A percentile compares a stretch with the other conserved stretches of the same genome.
Evolutionary conservation across 768 basidiomycete species (phyloP).

Genomic region (Austroboletus eburneus): DNA sequence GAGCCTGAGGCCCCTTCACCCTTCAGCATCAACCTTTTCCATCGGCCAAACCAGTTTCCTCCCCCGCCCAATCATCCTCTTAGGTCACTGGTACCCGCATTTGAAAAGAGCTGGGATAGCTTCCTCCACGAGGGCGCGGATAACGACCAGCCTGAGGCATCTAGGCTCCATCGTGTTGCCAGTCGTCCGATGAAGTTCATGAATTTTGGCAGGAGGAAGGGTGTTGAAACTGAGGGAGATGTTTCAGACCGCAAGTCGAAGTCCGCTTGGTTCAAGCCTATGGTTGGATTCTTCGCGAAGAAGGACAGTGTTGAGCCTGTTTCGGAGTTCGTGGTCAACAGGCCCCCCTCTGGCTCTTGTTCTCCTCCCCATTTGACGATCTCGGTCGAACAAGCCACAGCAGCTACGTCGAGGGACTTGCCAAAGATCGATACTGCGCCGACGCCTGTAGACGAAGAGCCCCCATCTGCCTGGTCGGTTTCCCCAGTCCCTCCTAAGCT

Average conservation of each 20-base stretch:
- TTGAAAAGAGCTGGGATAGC: slow-evolving; percentile 43
- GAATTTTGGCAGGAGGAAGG: slow-evolving; percentile 41
- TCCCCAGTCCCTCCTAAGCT: slow-evolving; percentile 28
- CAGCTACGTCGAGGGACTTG: slow-evolving; percentile 19
- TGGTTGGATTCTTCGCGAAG: slow-evolving; percentile 30
- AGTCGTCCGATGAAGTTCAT: slow-evolving; percentile 40
- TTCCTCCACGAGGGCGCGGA: slow-evolving; percentile 34
- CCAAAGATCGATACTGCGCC: slow-evolving; percentile 30
- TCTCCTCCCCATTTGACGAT: slow-evolving; percentile 39
- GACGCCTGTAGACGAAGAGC: slow-evolving; percentile 21
- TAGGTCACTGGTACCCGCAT: slow-evolving; percentile 25
- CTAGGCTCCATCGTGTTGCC: slow-evolving; percentile 22
- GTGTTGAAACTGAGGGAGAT: slow-evolving; percentile 20
- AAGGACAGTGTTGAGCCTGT: slow-evolving; percentile 10
- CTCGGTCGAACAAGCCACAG: slow-evolving; percentile 39
- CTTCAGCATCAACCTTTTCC: slow-evolving; percentile 34
- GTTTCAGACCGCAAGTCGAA: slow-evolving; percentile 27
- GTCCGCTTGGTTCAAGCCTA: slow-evolving; percentile 35
- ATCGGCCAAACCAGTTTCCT: slow-evolving; percentile 34
- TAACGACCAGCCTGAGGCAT: slow-evolving; percentile 19
- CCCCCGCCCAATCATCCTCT: slow-evolving; percentile 22
- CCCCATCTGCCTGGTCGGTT: slow-evolving; percentile 30
- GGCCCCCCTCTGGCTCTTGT: slow-evolving; percentile 9
- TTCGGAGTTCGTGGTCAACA: slow-evolving; percentile 19
- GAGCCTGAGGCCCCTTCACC: slow-evolving; percentile 35